These are phyloP conservation scores for Leccinum olivaceopallidum DNA, from an alignment of 768 basidiomycete genomes.

Conservation along the genomic window DNA sequence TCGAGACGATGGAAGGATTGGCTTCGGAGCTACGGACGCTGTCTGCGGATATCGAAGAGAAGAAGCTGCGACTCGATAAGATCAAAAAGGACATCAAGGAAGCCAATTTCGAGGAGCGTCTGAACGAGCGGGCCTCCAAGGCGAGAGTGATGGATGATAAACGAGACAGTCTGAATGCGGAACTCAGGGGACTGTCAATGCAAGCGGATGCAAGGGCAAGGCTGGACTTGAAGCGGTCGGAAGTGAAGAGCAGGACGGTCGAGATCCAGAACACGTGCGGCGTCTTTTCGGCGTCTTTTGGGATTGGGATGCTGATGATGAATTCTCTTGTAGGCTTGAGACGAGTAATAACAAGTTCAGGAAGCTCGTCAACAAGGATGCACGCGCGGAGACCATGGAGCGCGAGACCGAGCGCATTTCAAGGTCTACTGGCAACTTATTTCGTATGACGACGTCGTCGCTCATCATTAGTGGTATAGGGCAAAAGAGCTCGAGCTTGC, in stretches of 20 bases:
- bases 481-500: constrained; percentile 64
- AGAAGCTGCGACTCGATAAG: constrained; percentile 58
- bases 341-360: constrained; percentile 60
- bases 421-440: constrained; percentile 40
- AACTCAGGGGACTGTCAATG: constrained; percentile 66
- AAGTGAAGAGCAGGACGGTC: constrained; percentile 59
- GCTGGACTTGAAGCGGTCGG: constrained; percentile 70
- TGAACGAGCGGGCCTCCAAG: constrained; percentile 54
- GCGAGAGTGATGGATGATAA: constrained; percentile 64
- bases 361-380: constrained; percentile 61
- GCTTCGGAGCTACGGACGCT: constrained; percentile 54
- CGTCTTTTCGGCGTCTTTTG: background rate
- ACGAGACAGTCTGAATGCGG: constrained; percentile 67
- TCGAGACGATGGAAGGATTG: constrained; percentile 58
- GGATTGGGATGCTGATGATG: constrained; percentile 3
- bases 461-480: constrained; percentile 38
- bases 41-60: constrained; percentile 68
- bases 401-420: constrained; percentile 60
- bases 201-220: constrained; percentile 84
- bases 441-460: background rate
- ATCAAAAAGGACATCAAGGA: constrained; percentile 56
- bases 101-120: constrained; percentile 64
- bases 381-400: constrained; percentile 69
- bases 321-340: constrained; percentile 52
- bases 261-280: constrained; percentile 73